Conservation (phyloP, 2,329 filamentous ascomycete genomes). For the Zelopaecilomyces penicillatus region DNA sequence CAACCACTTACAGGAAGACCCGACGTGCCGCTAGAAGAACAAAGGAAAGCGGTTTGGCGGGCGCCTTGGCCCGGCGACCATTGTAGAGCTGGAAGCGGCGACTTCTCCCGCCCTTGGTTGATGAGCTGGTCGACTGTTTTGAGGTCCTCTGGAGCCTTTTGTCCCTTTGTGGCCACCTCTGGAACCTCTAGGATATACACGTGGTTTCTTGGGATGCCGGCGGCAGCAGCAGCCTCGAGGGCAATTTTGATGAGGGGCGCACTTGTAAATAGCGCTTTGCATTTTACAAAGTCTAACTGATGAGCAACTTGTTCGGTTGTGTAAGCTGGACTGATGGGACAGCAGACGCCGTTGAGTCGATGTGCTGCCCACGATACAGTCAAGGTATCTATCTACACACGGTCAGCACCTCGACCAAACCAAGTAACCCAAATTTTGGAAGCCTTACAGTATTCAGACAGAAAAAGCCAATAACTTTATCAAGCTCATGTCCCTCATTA, state of each 20-base stretch:
- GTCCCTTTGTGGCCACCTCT: not conserved
- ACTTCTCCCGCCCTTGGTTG: not conserved
- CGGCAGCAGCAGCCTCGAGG: not conserved
- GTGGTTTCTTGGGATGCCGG: not conserved
- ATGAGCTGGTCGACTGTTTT: not conserved
- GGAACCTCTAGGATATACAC: not conserved
- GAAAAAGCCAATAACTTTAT: slow-evolving; percentile 67
- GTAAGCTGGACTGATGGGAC: not conserved
- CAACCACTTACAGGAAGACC: not conserved
- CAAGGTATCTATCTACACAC: not conserved
- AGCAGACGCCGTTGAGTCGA: not conserved
- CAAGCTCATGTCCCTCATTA: slow-evolving; percentile 63
- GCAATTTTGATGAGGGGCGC: not conserved
- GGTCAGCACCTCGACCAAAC: not conserved
- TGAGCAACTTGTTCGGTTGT: not conserved
- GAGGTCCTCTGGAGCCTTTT: not conserved
- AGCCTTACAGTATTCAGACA: slow-evolving; percentile 54
- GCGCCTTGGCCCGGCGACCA: not conserved
- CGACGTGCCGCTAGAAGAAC: not conserved
- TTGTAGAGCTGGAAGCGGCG: not conserved
- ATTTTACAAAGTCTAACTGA: not conserved
- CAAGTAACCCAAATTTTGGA: not conserved
- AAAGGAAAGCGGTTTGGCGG: not conserved
- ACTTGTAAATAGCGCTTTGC: not conserved
- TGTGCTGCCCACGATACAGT: not conserved